A percentile compares a stretch with the other conserved stretches of the same genome.
These are phyloP conservation scores for Lodderomyces pseudojiufengensis DNA, from an alignment of 1,139 yeast genomes.

Conservation along the genomic window DNA sequence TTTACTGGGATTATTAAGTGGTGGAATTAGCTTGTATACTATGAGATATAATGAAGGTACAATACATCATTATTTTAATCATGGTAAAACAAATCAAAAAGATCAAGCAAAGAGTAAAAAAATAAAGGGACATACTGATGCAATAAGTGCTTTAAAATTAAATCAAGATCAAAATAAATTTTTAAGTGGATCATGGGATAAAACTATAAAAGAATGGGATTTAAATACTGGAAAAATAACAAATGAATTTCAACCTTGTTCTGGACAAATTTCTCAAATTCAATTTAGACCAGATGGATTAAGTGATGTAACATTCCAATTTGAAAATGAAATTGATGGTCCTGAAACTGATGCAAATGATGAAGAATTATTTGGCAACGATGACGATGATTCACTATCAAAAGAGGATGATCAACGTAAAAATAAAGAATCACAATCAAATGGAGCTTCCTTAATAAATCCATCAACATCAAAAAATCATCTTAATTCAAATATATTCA, in stretches of 20 bases:
- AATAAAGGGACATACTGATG: conserved; percentile 53
- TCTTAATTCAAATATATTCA: conserved; percentile 56
- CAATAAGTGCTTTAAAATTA: conserved; percentile 69
- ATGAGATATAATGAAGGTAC: conserved; percentile 88
- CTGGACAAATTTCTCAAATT: conserved; percentile 77
- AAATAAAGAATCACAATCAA: conserved; percentile 18
- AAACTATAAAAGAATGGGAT: conserved; percentile 78
- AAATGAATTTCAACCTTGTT: conserved; percentile 47
- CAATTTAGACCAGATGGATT: conserved; percentile 78
- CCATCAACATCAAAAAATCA: conserved; percentile 20
- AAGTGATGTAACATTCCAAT: conserved; percentile 24
- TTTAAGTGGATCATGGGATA: conserved; percentile 91
- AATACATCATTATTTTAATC: conserved; percentile 69
- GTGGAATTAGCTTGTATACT: conserved; percentile 83
- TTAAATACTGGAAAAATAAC: conserved; percentile 63
- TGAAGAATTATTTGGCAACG: conserved; percentile 74
- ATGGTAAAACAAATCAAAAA: too few relatives aligned
- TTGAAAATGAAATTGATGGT: conserved; percentile 13
- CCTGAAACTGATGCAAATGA: conserved; percentile 1
- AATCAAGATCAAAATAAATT: conserved; percentile 59
- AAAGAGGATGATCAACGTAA: conserved; percentile 15
- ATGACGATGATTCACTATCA: conserved; percentile 64
- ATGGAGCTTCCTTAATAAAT: conserved; percentile 11
- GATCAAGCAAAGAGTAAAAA: conserved; percentile 15
- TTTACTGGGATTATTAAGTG: conserved; percentile 74